These are phyloP conservation scores for Pseudotsuga menziesii DNA, from an alignment of 75 land plant genomes.

Conservation along the genomic window DNA sequence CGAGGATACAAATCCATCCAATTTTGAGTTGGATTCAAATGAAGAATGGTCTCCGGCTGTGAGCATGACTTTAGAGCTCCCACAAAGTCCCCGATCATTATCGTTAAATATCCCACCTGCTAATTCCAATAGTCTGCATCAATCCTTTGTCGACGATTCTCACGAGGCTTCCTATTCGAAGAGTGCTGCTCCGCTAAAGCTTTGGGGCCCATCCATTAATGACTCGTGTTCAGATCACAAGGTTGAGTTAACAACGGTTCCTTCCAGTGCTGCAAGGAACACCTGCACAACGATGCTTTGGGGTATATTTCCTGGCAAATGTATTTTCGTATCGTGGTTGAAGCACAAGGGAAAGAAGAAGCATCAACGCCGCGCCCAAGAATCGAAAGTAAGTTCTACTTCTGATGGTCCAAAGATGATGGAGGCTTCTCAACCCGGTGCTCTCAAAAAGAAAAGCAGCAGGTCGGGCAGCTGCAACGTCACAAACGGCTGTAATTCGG, in stretches of 20 bases:
- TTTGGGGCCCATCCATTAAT: no score
- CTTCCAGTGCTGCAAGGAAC: background rate
- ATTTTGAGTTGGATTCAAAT: background rate
- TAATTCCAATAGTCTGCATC: no score
- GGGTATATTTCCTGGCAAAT: constrained; percentile 1
- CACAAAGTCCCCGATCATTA: background rate
- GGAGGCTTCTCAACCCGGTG: background rate
- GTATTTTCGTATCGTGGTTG: background rate
- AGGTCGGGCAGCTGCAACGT: no score
- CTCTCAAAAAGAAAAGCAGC: background rate
- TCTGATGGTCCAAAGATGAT: background rate
- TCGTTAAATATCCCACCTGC: background rate
- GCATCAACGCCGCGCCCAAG: background rate
- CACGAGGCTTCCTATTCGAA: no score
- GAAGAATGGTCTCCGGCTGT: background rate
- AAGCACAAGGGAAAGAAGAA: background rate
- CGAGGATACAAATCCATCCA: background rate
- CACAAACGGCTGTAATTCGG: no score
- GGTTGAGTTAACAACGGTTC: background rate
- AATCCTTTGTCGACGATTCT: no score
- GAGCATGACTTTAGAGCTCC: background rate
- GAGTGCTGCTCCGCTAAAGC: no score
- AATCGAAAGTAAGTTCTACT: background rate
- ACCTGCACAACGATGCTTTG: background rate
- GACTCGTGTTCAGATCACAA: no score